Conservation (phyloP, 2,329 filamentous ascomycete species). For the Geosmithia putterillii region DNA sequence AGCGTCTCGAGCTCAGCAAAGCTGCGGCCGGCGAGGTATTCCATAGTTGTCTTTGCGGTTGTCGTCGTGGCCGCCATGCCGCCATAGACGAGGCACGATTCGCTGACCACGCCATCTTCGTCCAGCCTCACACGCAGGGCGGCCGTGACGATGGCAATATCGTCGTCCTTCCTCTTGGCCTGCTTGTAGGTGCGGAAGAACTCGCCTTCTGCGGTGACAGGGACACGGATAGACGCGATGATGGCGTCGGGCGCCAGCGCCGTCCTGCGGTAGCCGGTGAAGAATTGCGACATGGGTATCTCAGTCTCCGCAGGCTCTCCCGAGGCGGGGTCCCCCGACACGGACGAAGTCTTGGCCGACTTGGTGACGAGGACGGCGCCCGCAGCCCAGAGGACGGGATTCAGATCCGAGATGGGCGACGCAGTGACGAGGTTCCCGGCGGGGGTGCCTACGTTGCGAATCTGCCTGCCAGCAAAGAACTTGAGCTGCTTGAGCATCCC, state of each 20-base stretch:
- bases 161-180: constrained; percentile 92
- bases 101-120: constrained; percentile 56
- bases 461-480: constrained; percentile 91
- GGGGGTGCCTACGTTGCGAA: constrained; percentile 93
- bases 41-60: constrained; percentile 67
- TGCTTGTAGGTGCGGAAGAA: constrained; percentile 90
- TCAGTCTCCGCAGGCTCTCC: constrained; percentile 59
- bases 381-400: constrained; percentile 83
- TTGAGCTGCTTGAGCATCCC: constrained; percentile 88
- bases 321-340: no score
- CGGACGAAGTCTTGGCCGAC: no score
- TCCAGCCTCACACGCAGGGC: constrained; percentile 66
- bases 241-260: constrained; percentile 71
- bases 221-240: constrained; percentile 79
- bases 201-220: constrained; percentile 62
- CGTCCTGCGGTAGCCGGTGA: constrained; percentile 81
- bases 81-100: constrained; percentile 76
- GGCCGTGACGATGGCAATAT: constrained; percentile 93
- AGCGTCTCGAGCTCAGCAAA: constrained; percentile 73
- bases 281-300: constrained; percentile 87
- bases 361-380: constrained; percentile 74
- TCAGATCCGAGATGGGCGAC: constrained; percentile 91
- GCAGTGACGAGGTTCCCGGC: constrained; percentile 91
- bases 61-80: constrained; percentile 91
- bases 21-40: constrained; percentile 63